Evolutionary conservation across 495 filamentous ascomycete genomes (phyloP), one percentile per base, ranked within the genome.

Genomic region (Margaritispora aquatica): DNA sequence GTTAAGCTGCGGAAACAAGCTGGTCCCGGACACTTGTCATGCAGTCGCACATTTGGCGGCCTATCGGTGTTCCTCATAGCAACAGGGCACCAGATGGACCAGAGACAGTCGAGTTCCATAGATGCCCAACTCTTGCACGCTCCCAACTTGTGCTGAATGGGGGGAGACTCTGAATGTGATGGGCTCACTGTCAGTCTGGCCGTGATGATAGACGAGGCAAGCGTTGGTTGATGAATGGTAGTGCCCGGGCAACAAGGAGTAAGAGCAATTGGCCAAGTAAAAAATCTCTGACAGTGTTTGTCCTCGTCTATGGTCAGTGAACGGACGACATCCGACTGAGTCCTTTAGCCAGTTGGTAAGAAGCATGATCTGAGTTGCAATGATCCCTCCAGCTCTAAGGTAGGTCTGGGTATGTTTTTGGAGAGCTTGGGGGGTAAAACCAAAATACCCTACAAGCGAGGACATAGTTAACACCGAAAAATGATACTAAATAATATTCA

Each of bases 11-110:
- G 60, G 56, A 60, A 59, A 58, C 60, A 63, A 58, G 56, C 53
- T 59, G 63, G 55, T 29, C 63, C 56, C 63, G 63, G 59, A 26
- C 63, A 54, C 58, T 57, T 59, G 51, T 60, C 58, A 58, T 65
- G 63, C 63, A 65, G 46, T 24, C 1, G 26, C 41, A 15, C 26
- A 21, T 7, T 23, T 9, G 54, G 49, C 51, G 52, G 26, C 63
- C 63, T 65, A 65, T 65, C 63, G 63, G 63, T 24, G 46, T 19
- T 34, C 38, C 11, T n/a, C 10, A 44, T n/a, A n/a, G 38, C 15
- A 44, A 17, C 38, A 44, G 38, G 29, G 38, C 38, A 36, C 24
- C 4, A 11, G 26, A 31, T 23, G 44, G 53, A 21, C 44, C 19
- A 54, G 46, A 56, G 53, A 58, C 38, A 53, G 51, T 5, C 2